These are phyloP conservation scores for Wickerhamiella qilinensis DNA, from an alignment of 805 yeast species.

Conservation along the genomic window DNA sequence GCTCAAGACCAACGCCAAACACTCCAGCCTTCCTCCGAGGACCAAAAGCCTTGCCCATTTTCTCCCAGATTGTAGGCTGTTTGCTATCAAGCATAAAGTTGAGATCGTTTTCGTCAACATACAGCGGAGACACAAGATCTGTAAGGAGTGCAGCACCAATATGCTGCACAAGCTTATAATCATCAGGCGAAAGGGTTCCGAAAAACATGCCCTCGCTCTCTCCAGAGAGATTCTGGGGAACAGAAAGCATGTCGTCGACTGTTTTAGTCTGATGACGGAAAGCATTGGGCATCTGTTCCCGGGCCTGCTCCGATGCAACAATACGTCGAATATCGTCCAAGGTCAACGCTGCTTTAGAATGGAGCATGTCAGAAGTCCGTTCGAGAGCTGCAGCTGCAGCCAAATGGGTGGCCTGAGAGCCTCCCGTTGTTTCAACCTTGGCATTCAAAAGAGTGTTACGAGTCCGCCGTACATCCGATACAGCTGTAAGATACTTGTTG, in stretches of 20 bases:
- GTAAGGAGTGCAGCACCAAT: slow-evolving; percentile 33
- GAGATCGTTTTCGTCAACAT: slow-evolving; percentile 21
- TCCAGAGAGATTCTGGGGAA: background rate
- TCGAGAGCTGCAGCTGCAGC: slow-evolving; percentile 24
- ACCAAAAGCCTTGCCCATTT: slow-evolving; percentile 26
- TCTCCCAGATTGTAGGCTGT: slow-evolving; percentile 31
- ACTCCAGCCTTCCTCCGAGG: slow-evolving; percentile 28
- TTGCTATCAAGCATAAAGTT: slow-evolving; percentile 4
- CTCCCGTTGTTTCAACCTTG: background rate
- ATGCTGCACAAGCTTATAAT: slow-evolving; percentile 43
- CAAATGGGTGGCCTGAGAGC: background rate
- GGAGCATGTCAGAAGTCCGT: slow-evolving; percentile 52
- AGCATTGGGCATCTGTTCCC: slow-evolving; percentile 85
- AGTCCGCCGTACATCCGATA: slow-evolving; percentile 4
- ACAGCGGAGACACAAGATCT: slow-evolving; percentile 21
- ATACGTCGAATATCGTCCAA: slow-evolving; percentile 93
- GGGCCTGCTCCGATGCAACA: slow-evolving; percentile 92
- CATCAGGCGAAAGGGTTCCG: slow-evolving; percentile 31
- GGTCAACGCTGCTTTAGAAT: slow-evolving; percentile 72
- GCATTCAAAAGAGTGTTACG: background rate
- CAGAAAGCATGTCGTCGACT: slow-evolving; percentile 3
- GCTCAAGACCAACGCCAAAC: slow-evolving; percentile 64
- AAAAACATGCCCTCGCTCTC: slow-evolving; percentile 10
- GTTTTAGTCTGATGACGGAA: slow-evolving; percentile 46
- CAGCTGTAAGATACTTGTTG: slow-evolving; percentile 3